phyloP scores from a whole-genome alignment of 1,284 basidiomycete species.

The Prillingera fragicola region DNA sequence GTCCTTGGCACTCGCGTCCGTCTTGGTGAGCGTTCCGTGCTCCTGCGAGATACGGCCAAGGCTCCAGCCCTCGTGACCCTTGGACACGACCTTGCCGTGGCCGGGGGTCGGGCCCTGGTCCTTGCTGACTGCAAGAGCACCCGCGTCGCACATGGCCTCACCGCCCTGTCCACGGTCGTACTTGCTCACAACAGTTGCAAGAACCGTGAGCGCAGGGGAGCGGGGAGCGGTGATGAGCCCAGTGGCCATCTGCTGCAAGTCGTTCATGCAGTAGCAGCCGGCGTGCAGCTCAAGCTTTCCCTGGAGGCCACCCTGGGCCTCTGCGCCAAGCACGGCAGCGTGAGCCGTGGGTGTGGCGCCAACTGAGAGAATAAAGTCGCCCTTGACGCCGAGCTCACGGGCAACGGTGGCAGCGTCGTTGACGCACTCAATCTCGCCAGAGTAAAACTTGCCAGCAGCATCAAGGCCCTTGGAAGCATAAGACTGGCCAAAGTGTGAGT shows the following conservation, averaged over 20 bases:
- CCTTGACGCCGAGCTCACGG: conserved; percentile 33
- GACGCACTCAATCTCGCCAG: conserved; percentile 66
- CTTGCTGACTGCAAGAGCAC: conserved; percentile 77
- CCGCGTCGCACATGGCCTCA: conserved; percentile 64
- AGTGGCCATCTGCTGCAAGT: conserved; percentile 76
- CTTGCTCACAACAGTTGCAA: conserved; percentile 67
- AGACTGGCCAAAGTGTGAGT: conserved; percentile 57
- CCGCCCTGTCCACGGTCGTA: conserved; percentile 65
- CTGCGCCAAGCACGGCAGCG: conserved; percentile 49
- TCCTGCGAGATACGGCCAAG: conserved; percentile 70
- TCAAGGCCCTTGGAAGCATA: conserved; percentile 64
- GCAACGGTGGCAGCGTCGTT: conserved; percentile 62
- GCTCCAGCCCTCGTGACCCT: conserved; percentile 58
- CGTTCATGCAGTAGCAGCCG: conserved; percentile 70
- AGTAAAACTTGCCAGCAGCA: conserved; percentile 62
- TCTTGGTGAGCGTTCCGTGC: conserved; percentile 62
- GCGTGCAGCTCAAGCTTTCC: conserved; percentile 66
- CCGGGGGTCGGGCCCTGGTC: conserved; percentile 67
- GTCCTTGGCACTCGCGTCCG: conserved; percentile 6
- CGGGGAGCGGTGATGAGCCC: conserved; percentile 53
- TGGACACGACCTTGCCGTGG: conserved; percentile 61
- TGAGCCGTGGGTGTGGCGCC: conserved; percentile 81
- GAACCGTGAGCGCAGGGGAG: conserved; percentile 57
- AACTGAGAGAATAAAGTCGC: conserved; percentile 64
- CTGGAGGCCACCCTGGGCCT: conserved; percentile 36